Base-by-base conservation (phyloP, 768 basidiomycete species). In the Coprinopsis marcescibilis region DNA sequence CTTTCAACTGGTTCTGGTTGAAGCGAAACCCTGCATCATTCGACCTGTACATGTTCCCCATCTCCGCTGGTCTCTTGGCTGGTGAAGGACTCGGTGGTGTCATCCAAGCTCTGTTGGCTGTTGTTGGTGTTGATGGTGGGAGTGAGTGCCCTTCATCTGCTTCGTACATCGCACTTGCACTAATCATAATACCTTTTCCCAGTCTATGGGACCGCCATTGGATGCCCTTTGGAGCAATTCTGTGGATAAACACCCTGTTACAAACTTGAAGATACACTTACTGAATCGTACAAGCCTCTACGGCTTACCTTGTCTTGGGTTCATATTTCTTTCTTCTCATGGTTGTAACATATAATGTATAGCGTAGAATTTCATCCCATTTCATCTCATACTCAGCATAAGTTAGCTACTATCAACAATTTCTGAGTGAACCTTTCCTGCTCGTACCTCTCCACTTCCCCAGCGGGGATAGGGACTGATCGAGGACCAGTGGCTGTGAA, bases 61-160 rank as follows among this genome's bases (percentile, higher is more conserved):
- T 77, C 52, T 65, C 77, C 41, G 74, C 73, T 37, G 78, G 78
- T 54, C 61, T 77, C 49, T 63, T 80, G 26, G 76, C 78, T 27
- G 78, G 78, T 21, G 78, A 80, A 52, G 80, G 80, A 61, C 65
- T 81, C 26, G 80, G 77, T 23, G 80, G 78, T 56, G 77, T 81
- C 42, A 69, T 80, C 58, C 72, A 75, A 51, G 78, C 78, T 11
- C 58, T 80, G n/a, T 65, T 81, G 19, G 72, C 76, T 24, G 64
- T 80, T 43, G 59, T 66, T 29, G 71, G 71, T 43, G 77, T 78
- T 29, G 75, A 76, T 48, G 77, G 76, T 24, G 56, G 63, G 11
- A 24, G 38, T 40, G 25, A 20, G 38, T 40, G 11, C 21, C 21
- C 21, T 40, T 40, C 6, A 5, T 23, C 29, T 40, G 17, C 12